These are phyloP conservation scores for Neurospora sp. DNA, from an alignment of 495 filamentous ascomycete species.

Conservation along the genomic window DNA sequence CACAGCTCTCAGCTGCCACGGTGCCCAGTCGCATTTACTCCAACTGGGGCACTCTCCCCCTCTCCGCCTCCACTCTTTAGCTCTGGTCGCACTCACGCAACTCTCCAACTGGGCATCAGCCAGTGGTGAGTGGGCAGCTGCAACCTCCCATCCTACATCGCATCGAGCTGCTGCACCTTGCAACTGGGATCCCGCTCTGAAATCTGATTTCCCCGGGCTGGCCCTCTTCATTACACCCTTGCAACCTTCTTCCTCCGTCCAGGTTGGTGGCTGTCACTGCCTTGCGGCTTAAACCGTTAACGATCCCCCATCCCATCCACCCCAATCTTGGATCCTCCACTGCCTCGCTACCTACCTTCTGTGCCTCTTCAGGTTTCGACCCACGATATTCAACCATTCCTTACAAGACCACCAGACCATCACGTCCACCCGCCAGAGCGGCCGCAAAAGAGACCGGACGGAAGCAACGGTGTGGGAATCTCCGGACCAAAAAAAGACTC, in stretches of 20 bases:
- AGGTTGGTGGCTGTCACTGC: neutral
- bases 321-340: neutral
- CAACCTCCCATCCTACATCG: neutral
- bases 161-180: neutral
- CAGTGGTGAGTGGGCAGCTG: neutral
- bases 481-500: neutral
- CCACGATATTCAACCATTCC: neutral
- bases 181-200: neutral
- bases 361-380: neutral
- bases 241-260: neutral
- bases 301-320: neutral
- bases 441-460: neutral
- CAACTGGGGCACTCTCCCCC: neutral
- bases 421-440: neutral
- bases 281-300: constrained; percentile 1
- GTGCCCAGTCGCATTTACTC: neutral
- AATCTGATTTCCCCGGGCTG: neutral
- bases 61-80: neutral
- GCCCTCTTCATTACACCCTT: neutral
- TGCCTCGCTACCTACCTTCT: neutral
- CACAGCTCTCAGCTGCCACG: neutral
- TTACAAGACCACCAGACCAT: neutral
- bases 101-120: neutral
- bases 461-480: neutral
- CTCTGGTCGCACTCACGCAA: neutral